phyloP scores from a whole-genome alignment of 805 yeast genomes.

The Huiozyma sinensis region DNA sequence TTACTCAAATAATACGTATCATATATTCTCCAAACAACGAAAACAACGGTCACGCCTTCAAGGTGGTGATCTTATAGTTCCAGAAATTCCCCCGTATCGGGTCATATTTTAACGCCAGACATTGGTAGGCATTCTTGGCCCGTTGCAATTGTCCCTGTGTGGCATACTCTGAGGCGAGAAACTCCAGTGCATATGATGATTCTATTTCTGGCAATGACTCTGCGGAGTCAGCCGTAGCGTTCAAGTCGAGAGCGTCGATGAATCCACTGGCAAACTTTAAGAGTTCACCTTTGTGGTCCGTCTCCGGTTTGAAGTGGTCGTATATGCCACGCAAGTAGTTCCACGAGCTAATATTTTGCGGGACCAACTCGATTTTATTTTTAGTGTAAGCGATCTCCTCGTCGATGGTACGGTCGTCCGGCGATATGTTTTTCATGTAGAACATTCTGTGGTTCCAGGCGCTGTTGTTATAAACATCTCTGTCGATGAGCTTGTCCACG shows the following conservation, averaged over 20 bases:
- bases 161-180: conserved; percentile 42
- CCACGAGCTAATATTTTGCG: conserved; percentile 84
- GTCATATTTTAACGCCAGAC: conserved; percentile 45
- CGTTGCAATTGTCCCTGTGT: conserved; percentile 17
- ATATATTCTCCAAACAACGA: not conserved
- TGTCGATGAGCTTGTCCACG: conserved; percentile 36
- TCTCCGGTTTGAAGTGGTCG: conserved; percentile 14
- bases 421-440: conserved; percentile 27
- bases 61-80: conserved; percentile 36
- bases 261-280: conserved; percentile 37
- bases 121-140: conserved; percentile 37
- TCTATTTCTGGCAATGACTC: conserved; percentile 22
- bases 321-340: conserved; percentile 61
- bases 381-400: conserved; percentile 47
- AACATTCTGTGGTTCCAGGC: conserved; percentile 88
- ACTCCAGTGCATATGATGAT: conserved; percentile 56
- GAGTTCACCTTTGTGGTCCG: conserved; percentile 29
- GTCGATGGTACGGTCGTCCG: conserved; percentile 11
- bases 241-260: conserved; percentile 19
- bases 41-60: not conserved
- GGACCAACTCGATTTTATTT: conserved; percentile 43
- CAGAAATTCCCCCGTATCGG: conserved; percentile 56
- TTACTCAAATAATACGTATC: not conserved
- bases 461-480: conserved; percentile 78
- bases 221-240: conserved; percentile 6